phyloP scores from a whole-genome alignment of 306 rosid species.

The Parietaria judaica region DNA sequence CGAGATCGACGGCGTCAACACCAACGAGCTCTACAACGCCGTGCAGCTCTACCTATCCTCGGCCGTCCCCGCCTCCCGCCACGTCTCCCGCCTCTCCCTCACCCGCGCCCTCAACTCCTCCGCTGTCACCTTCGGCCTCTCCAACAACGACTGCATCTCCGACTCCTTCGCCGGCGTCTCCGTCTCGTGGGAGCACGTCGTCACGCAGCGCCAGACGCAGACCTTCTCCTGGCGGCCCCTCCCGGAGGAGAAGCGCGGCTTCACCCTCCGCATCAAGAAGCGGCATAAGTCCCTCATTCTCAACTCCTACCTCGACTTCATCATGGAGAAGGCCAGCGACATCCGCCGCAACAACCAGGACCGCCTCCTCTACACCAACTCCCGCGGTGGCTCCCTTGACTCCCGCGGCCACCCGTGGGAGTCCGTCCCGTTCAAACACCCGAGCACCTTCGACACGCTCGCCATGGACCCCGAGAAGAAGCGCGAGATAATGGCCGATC shows the following conservation, averaged over 20 bases:
- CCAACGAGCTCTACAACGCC: constrained; percentile 98
- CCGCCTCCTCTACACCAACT: constrained; percentile 70
- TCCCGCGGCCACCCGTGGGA: constrained; percentile 97
- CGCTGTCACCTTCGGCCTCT: constrained; percentile 56
- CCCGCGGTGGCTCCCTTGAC: constrained; percentile 82
- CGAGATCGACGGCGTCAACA: constrained; percentile 93
- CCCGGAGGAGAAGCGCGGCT: constrained; percentile 85
- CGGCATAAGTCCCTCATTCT: constrained; percentile 47
- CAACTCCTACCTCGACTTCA: constrained; percentile 56
- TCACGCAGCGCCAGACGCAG: constrained; percentile 66
- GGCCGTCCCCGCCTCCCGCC: constrained; percentile 56
- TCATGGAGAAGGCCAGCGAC: constrained; percentile 76
- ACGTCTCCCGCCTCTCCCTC: constrained; percentile 58
- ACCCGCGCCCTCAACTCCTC: constrained; percentile 69
- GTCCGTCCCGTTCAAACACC: constrained; percentile 91
- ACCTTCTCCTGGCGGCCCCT: constrained; percentile 81
- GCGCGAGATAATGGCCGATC: constrained; percentile 64
- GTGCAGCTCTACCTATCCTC: constrained; percentile 83
- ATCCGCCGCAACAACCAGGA: constrained; percentile 80
- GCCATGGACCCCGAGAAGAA: constrained; percentile 83
- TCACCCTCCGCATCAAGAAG: constrained; percentile 73
- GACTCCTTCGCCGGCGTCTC: constrained; percentile 71
- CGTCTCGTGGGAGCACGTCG: constrained; percentile 89
- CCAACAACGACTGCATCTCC: constrained; percentile 76
- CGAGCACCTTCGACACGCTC: constrained; percentile 82